A percentile compares a stretch with the other conserved stretches of the same genome.
phyloP scores from a whole-genome alignment of 2,329 filamentous ascomycete genomes.

The Ceratocystis lukuohia region DNA sequence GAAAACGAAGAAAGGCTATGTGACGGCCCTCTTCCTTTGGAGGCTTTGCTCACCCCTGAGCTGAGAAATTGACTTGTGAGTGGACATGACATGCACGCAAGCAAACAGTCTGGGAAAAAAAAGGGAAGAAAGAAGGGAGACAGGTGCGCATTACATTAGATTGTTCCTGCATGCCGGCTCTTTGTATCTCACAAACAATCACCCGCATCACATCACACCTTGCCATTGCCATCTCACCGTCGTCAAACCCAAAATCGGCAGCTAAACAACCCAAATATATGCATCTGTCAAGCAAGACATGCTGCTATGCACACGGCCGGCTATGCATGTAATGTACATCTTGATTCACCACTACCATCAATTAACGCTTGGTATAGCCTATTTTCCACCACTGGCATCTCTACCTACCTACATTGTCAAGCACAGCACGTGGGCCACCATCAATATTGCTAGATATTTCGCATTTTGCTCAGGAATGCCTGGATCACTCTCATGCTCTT shows the following conservation, averaged over 20 bases:
- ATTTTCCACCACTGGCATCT: not conserved
- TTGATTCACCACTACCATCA: too few relatives aligned
- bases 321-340: not conserved
- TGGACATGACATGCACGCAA: too few relatives aligned
- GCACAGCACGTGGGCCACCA: not conserved
- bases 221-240: not conserved
- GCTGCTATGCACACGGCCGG: slow-evolving; percentile 2
- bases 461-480: not conserved
- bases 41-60: not conserved
- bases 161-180: not conserved
- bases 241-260: not conserved
- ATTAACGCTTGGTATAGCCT: too few relatives aligned
- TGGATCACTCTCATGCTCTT: not conserved
- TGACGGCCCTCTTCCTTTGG: not conserved
- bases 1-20: not conserved
- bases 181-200: not conserved
- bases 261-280: not conserved
- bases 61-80: not conserved
- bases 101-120: not conserved
- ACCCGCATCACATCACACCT: not conserved
- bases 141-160: not conserved
- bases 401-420: not conserved
- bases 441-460: not conserved
- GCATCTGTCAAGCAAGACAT: not conserved
- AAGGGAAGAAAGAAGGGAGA: not conserved